Base-by-base conservation (phyloP, 2,329 filamentous ascomycete species). In the Alternaria sp. region DNA sequence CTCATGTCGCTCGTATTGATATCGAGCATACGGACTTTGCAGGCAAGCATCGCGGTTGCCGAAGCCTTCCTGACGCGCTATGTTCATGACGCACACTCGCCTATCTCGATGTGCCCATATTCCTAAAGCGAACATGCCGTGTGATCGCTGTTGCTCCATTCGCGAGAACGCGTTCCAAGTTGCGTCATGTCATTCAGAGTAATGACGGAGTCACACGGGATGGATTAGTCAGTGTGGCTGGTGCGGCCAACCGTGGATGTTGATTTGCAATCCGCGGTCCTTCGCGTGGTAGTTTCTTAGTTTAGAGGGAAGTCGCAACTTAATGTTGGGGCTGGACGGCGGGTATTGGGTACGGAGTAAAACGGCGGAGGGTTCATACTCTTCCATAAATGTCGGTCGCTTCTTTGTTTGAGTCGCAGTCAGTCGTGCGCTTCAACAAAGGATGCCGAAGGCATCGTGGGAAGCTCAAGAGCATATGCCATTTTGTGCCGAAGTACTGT, bases 161-260 rank as follows among this genome's bases (percentile, higher is more conserved):
- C 5, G 45, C 23, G 45, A 47, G 19, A 25, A 47, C 10, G 13
- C 25, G 15, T n/a, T n/a, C n/a, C n/a, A n/a, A n/a, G n/a, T 13
- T 12, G 23, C 15, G 23, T 49, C 19, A 28, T 10, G 45, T 0
- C 17, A 0, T 47, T 47, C 1, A 13, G 1, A n/a, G 0, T 1
- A 10, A 47, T 26, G 13, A n/a, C 25, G 15, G 45, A 47, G 45
- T 47, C 21, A 47, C 3, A n/a, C 1, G 4, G 0, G 6, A n/a
- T 26, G 23, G 1, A 7, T 0, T 15, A 4, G 0, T 26, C 13
- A 1, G 1, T 26, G 45, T 25, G 13, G 15, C 10, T 47, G 21
- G 45, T 17, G 10, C 3, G 25, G 23, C 36, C 36, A 40, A 40
- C 36, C 9, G 9, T 17, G 36, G 4, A 3, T 10, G 36, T 11